Conservation (phyloP, 768 basidiomycete species). For the Cystofilobasidium ferigula region DNA sequence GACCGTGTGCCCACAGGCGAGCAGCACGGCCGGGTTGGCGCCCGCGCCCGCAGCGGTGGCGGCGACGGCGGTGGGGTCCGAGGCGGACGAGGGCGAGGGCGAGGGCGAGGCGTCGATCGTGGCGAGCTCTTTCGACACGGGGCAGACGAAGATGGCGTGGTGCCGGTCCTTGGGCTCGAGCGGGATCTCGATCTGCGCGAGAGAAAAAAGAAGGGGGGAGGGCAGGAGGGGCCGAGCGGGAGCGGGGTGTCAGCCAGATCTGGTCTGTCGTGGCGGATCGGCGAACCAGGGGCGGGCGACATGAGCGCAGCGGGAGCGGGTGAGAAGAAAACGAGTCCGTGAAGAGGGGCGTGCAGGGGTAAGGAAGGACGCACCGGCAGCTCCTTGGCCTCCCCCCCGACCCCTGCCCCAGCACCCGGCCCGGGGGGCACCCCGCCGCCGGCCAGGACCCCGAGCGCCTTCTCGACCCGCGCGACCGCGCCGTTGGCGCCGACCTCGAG, state of each 20-base stretch:
- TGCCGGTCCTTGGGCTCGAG: conserved; percentile 75
- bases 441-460: conserved; percentile 84
- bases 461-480: conserved; percentile 82
- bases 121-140: conserved; percentile 94
- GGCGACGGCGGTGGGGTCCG: too few relatives aligned
- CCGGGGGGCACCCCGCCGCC: conserved; percentile 72
- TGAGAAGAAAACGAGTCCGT: conserved; percentile 6
- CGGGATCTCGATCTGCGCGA: conserved; percentile 79
- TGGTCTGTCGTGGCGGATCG: too few relatives aligned
- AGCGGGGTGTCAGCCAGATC: too few relatives aligned
- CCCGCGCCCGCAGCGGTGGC: too few relatives aligned
- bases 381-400: conserved; percentile 41
- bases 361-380: conserved; percentile 54
- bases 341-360: background rate
- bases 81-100: too few relatives aligned
- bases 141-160: conserved; percentile 94
- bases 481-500: conserved; percentile 89
- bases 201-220: conserved; percentile 12
- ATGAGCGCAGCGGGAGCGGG: too few relatives aligned
- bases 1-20: conserved; percentile 89
- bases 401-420: too few relatives aligned
- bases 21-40: conserved; percentile 91
- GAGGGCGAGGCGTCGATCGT: too few relatives aligned
- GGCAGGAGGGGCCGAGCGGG: too few relatives aligned
- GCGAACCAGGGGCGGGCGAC: too few relatives aligned